Percentiles rank a stretch among this genome's conserved stretches.
Evolutionary conservation across 208 protist species (phyloP).

Genomic region (Entamoeba moshkovskii): DNA sequence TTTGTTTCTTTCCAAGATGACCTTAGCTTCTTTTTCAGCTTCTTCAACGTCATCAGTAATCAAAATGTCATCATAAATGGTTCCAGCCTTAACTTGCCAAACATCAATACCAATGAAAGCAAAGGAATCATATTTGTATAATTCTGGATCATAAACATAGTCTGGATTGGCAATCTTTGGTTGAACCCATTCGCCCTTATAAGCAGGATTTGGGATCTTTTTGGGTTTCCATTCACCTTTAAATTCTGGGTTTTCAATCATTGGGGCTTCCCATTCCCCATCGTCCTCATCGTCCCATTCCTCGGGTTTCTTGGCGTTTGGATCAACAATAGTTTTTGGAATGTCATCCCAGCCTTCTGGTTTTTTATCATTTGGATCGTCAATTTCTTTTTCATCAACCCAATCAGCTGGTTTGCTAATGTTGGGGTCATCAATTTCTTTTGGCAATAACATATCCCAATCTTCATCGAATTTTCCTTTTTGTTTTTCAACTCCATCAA

Average conservation of each 20-base stretch:
- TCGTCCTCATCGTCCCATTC: constrained; percentile 64
- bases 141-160: neutral
- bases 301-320: constrained; percentile 46
- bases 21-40: neutral
- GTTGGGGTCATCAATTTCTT: constrained; percentile 35
- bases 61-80: constrained; percentile 14
- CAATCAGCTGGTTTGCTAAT: constrained; percentile 40
- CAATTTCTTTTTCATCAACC: constrained; percentile 41
- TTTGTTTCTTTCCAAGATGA: neutral
- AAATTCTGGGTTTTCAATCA: constrained; percentile 44
- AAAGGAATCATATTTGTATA: neutral
- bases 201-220: constrained; percentile 45
- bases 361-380: constrained; percentile 33
- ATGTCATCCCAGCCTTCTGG: constrained; percentile 34
- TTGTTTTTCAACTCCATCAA: constrained; percentile 39
- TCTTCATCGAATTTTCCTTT: constrained; percentile 33
- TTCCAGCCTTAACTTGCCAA: constrained; percentile 19
- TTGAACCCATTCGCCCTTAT: constrained; percentile 27
- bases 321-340: constrained; percentile 43
- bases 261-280: constrained; percentile 56
- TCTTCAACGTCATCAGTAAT: constrained; percentile 1
- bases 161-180: constrained; percentile 13
- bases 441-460: constrained; percentile 32
- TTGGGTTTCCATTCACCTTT: constrained; percentile 44
- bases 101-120: constrained; percentile 3